Base-by-base conservation (phyloP, 1,139 yeast species). In the Geotrichum candidum region DNA sequence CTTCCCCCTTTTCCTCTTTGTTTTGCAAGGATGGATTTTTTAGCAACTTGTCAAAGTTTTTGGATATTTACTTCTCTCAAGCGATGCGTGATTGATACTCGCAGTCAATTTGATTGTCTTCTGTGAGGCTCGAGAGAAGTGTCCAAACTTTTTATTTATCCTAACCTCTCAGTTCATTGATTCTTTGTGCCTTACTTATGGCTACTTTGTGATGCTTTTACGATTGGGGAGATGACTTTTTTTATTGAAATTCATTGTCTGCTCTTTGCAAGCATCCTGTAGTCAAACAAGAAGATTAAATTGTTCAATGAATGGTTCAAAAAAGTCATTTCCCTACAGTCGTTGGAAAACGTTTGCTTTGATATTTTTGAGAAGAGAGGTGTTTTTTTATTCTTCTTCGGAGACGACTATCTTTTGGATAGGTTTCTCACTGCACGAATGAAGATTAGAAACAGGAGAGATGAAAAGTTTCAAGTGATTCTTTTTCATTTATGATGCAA, bases 211-310 rank as follows among this genome's bases (percentile, higher is more conserved):
- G 51, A 54, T 41, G 56, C 50, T 38, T 53, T 38, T n/a, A 38
- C 22, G 25, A n/a, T 22, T 54, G 56, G 53, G 53, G 61, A 55
- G 61, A 57, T 58, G 61, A 58, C 61, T 38, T 53, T 58, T 31
- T 33, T 57, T 29, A 38, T 27, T 35, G 25, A 48, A 38, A 57
- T 52, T 48, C 15, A 38, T 48, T 53, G 51, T 52, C 57, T 48
- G 45, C 52, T 51, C 51, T 23, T 54, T 54, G 61, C 45, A 54
- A 54, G 56, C 61, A 53, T 48, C 52, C 55, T 58, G 38, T 53
- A 48, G n/a, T 13, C n/a, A 29, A 25, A 45, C 35, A 31, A 57
- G 45, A 53, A 58, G 29, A 53, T 45, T 54, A 54, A 54, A 35
- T 54, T n/a, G 18, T 54, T 54, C 56, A 54, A 54, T 54, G 56